phyloP scores from a whole-genome alignment of 78 protist species.

The Anaeramoeba flamelloides region DNA sequence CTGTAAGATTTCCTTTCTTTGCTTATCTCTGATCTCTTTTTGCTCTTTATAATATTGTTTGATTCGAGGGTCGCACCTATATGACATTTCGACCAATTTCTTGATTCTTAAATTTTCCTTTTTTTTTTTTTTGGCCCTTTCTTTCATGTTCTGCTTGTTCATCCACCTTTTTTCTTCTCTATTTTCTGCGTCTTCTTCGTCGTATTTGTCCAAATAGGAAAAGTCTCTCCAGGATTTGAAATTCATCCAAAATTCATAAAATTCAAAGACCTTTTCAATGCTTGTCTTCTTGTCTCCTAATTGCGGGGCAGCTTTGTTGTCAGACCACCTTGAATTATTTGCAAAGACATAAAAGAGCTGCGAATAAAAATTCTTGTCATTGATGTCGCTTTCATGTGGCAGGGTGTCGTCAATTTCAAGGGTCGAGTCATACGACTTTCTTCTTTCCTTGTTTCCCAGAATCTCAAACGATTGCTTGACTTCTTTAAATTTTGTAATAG shows the following conservation, averaged over 20 bases:
- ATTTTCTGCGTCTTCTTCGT: background rate
- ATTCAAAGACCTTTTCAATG: background rate
- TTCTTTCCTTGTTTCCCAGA: background rate
- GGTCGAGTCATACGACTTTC: background rate
- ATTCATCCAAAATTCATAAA: background rate
- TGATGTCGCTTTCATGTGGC: background rate
- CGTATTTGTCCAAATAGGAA: background rate
- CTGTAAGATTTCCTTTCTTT: background rate
- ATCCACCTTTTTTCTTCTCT: slow-evolving; percentile 2
- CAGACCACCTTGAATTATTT: background rate
- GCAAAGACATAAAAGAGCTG: background rate
- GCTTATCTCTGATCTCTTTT: background rate
- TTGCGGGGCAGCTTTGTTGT: background rate
- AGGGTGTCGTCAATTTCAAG: background rate
- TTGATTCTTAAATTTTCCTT: background rate
- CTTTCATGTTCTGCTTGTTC: background rate
- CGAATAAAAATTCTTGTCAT: background rate
- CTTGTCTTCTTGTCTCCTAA: background rate
- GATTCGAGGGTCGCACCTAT: background rate
- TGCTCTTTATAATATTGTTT: background rate
- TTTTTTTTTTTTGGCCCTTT: background rate
- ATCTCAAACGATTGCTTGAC: background rate
- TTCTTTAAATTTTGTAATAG: background rate
- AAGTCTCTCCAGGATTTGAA: background rate
- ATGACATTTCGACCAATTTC: background rate